A percentile compares a stretch with the other conserved stretches of the same genome.
These are phyloP conservation scores for Pistacia atlantica DNA, from an alignment of 345 rosid genomes.

Conservation along the genomic window DNA sequence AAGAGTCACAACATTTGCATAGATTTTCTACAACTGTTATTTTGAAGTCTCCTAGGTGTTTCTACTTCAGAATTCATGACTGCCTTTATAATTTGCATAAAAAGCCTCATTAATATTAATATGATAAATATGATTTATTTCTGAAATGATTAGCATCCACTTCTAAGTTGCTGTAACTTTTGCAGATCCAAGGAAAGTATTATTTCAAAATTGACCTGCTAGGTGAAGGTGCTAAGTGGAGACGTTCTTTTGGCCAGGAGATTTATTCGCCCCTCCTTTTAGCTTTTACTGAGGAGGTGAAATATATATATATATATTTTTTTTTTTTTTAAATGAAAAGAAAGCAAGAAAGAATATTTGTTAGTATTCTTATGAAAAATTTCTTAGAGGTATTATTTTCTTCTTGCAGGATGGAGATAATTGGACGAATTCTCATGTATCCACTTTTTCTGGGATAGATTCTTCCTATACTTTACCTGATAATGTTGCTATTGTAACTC, in stretches of 20 bases:
- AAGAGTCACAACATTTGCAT: background rate
- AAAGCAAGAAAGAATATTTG: background rate
- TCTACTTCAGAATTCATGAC: background rate
- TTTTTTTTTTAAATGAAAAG: background rate
- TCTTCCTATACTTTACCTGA: constrained; percentile 78
- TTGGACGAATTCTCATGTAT: constrained; percentile 54
- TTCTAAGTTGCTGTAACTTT: constrained; percentile 11
- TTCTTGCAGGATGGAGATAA: constrained; percentile 60
- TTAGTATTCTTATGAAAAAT: background rate
- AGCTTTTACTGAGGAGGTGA: constrained; percentile 84
- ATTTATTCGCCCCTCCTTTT: constrained; percentile 89
- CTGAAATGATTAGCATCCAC: background rate
- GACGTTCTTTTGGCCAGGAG: constrained; percentile 88
- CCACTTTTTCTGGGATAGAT: constrained; percentile 77
- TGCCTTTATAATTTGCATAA: background rate
- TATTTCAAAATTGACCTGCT: constrained; percentile 81
- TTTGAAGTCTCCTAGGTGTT: background rate
- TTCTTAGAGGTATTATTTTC: constrained; percentile 14
- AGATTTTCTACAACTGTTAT: background rate
- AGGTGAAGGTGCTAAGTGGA: constrained; percentile 97
- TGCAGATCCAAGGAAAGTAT: constrained; percentile 91
- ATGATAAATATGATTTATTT: background rate
- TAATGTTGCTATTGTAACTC: constrained; percentile 80
- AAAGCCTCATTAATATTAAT: background rate
- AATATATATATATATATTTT: background rate